Conservation (phyloP, 1,284 basidiomycete genomes). For the Xanthoconium separans region DNA sequence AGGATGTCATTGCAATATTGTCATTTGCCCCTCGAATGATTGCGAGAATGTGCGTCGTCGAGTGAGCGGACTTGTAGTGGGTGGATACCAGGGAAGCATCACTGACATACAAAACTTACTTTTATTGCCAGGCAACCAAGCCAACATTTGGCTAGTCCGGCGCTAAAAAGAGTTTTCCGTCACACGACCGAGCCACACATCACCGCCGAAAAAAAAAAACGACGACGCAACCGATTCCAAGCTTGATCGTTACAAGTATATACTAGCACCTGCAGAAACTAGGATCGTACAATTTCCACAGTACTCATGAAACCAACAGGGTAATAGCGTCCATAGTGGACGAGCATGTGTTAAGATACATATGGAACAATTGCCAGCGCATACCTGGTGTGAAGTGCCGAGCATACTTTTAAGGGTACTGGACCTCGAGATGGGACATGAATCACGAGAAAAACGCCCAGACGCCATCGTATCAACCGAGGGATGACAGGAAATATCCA, state of each 20-base stretch:
- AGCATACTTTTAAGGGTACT: conserved; percentile 3
- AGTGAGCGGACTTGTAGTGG: no score
- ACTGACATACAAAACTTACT: no score
- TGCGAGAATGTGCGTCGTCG: no score
- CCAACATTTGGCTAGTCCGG: no score
- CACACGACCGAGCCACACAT: no score
- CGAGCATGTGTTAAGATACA: conserved; percentile 8
- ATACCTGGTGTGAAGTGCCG: not conserved
- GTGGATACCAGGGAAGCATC: no score
- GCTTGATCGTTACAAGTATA: not conserved
- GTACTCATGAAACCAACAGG: not conserved
- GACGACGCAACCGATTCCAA: no score
- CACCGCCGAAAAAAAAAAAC: no score
- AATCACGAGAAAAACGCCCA: not conserved
- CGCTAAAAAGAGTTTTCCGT: no score
- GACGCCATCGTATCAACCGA: conserved; percentile 1
- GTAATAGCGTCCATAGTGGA: conserved; percentile 7
- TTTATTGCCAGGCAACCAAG: no score
- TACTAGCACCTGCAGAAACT: not conserved
- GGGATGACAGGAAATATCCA: not conserved
- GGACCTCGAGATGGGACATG: not conserved
- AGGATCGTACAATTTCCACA: not conserved
- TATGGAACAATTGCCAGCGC: conserved; percentile 1
- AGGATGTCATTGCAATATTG: no score
- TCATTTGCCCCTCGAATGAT: no score